Conservation (phyloP, 148 eudicot species). For the Rheum nobile region DNA sequence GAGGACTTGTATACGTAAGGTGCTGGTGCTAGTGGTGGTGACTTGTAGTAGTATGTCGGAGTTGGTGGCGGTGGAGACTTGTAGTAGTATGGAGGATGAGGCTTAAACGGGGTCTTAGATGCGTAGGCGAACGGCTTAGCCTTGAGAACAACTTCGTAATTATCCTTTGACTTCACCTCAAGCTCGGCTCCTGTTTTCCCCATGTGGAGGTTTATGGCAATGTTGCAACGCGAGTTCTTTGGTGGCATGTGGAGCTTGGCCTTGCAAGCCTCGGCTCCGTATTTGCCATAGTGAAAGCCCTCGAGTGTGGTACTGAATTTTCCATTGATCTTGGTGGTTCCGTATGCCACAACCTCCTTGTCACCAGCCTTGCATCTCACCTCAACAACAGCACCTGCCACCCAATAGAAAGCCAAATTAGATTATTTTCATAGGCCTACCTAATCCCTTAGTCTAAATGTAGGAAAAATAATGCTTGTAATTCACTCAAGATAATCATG, state of each 20-base stretch:
- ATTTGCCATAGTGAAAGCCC: conserved; percentile 31
- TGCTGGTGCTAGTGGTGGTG: conserved; percentile 13
- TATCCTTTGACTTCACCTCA: conserved; percentile 27
- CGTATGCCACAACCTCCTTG: conserved; percentile 33
- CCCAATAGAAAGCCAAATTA: background rate
- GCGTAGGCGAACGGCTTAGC: conserved; percentile 42
- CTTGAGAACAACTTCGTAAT: conserved; percentile 30
- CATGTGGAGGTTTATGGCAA: conserved; percentile 23
- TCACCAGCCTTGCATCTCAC: conserved; percentile 31
- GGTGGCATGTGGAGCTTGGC: conserved; percentile 43
- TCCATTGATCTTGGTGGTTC: conserved; percentile 39
- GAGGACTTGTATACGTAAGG: background rate
- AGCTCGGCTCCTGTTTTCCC: conserved; percentile 34
- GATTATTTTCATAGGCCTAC: background rate
- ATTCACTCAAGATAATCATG: background rate
- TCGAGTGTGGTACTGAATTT: conserved; percentile 24
- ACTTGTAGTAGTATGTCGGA: conserved; percentile 15
- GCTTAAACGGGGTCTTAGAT: conserved; percentile 26
- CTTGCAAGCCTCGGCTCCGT: conserved; percentile 36
- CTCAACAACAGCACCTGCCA: conserved; percentile 41
- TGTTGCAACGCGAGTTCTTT: conserved; percentile 28
- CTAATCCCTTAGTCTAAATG: background rate
- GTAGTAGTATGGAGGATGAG: conserved; percentile 17
- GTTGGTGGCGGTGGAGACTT: conserved; percentile 30
- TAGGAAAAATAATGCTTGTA: background rate